Base-by-base conservation (phyloP, 768 basidiomycete species). In the Hortiboletus campestris region DNA sequence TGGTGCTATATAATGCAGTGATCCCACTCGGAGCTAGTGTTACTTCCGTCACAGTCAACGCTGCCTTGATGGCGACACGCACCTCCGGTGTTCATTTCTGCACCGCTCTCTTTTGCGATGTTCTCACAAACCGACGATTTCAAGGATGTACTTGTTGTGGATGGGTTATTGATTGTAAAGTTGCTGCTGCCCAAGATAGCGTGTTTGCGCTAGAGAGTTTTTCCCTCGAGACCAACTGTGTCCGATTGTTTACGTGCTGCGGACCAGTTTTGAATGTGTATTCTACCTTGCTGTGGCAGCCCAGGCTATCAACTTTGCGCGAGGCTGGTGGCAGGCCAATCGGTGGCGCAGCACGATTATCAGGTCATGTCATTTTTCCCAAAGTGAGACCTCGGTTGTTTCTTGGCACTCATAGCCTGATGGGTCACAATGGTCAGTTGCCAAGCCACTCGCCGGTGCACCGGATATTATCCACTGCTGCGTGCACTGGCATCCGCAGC, bases 11-110 rank as follows among this genome's bases (percentile, higher is more conserved):
- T 25, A 35, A 56, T 47, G 65, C 56, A 28, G 31, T 38, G 9
- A 46, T 72, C 3, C 68, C 68, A 3, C 20, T 72, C 20, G 68
- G 68, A 29, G 46, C 59, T 1, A 55, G n/a, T 16, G 43, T 36
- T 25, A 58, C 61, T 25, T 51, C 67, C 0, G 46, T 55, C 31
- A 63, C 59, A 19, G 20, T 56, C 16, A 56, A 39, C n/a, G 46
- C 48, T 53, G 64, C 69, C 42, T 51, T 49, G 14, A 25, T 4
- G 44, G 20, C 25, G 32, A 38, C 57, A 52, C 56, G 54, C 40
- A 43, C 38, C 0, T 38, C 46, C 16, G 29, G 43, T 35, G 22
- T 17, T 60, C 32, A 40, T 56, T 25, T 62, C 45, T 55, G 49
- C n/a, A 14, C 25, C 60, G 25, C 20, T 63, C 44, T 64, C 49